Conservation (phyloP, 805 yeast genomes). For the Kodamaea lidongshanica region DNA sequence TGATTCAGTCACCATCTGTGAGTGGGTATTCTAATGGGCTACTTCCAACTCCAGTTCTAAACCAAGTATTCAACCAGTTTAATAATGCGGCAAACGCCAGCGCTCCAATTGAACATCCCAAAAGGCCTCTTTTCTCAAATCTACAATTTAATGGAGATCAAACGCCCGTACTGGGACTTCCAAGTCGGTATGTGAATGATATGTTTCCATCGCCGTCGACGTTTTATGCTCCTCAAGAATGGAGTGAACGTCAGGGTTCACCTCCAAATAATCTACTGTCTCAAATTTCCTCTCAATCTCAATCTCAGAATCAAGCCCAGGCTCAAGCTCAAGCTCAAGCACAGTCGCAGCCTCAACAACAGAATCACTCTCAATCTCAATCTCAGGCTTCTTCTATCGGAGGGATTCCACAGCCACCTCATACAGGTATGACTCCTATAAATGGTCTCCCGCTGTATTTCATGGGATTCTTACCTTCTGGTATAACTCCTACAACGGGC, state of each 20-base stretch:
- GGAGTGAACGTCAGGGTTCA: conserved; percentile 21
- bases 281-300: no score
- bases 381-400: conserved; percentile 5
- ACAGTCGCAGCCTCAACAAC: no score
- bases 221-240: conserved; percentile 52
- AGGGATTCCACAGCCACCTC: conserved; percentile 10
- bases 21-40: conserved; percentile 17
- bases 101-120: conserved; percentile 5
- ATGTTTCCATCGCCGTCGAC: conserved; percentile 78
- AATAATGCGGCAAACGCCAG: conserved; percentile 1
- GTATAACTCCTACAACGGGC: conserved; percentile 11
- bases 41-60: conserved; percentile 29
- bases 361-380: conserved; percentile 1
- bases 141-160: conserved; percentile 43
- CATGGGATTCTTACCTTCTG: conserved; percentile 28
- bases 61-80: conserved; percentile 25
- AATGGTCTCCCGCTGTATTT: conserved; percentile 32
- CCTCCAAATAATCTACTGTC: conserved; percentile 1
- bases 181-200: conserved; percentile 66
- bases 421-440: conserved; percentile 34
- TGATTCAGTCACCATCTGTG: conserved; percentile 14
- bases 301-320: not conserved
- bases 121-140: conserved; percentile 7
- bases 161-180: conserved; percentile 65
- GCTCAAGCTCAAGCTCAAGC: not conserved